phyloP scores from a whole-genome alignment of 1,284 basidiomycete species.

The Rhodotorula glutinis region DNA sequence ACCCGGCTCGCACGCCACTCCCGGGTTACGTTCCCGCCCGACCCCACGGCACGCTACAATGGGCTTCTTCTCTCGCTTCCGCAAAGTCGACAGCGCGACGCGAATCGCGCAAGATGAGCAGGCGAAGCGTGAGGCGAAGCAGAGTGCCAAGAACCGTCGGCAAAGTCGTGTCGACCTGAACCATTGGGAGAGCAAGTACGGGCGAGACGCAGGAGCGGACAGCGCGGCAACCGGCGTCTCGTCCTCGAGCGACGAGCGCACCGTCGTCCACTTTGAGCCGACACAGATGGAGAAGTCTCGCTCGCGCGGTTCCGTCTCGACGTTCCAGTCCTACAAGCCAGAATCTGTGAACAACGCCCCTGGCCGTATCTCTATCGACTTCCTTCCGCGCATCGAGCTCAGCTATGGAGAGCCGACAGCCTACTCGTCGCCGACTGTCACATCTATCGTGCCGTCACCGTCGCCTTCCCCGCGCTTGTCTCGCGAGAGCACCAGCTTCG shows the following conservation, averaged over 20 bases:
- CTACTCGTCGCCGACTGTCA: background rate
- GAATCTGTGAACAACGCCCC: background rate
- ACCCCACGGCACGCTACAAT: background rate
- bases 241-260: conserved; percentile 4
- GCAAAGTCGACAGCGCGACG: background rate
- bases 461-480: background rate
- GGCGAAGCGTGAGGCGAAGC: conserved; percentile 1
- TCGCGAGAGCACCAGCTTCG: background rate
- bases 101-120: background rate
- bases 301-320: conserved; percentile 14
- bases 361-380: conserved; percentile 16
- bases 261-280: background rate
- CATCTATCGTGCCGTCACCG: background rate
- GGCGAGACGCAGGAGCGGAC: conserved; percentile 42
- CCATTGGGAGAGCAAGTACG: conserved; percentile 83
- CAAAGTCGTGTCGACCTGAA: conserved; percentile 67
- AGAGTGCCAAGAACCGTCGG: conserved; percentile 28
- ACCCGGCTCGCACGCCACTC: no score
- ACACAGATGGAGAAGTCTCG: conserved; percentile 5
- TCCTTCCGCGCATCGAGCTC: conserved; percentile 30
- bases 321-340: conserved; percentile 7
- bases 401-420: background rate
- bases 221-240: background rate
- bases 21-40: no score
- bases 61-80: background rate